Evolutionary conservation across 345 rosid genomes (phyloP), one percentile per base, ranked within the genome.

Genomic region (Kernera saxatilis): DNA sequence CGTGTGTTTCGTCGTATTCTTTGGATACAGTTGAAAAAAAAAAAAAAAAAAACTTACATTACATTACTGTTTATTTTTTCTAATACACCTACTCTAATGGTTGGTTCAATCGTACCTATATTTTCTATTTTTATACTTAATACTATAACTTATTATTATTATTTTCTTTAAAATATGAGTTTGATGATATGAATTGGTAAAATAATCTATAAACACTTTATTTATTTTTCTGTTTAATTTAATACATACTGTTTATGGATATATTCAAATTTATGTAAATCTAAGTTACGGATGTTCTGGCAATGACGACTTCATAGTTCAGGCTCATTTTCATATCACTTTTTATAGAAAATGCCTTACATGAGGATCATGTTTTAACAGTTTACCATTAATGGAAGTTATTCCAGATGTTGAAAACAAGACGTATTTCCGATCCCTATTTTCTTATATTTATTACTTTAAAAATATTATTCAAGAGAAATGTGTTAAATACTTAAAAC

Each of bases 1-100:
- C 8, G 15, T 17, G 6, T 40, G 43, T 50, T 61, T 61, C 33
- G 62, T 71, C 51, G 53, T 70, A 25, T 70, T 60, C 19, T 49
- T 13, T 70, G 49, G 19, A 58, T 35, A 23, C 44, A 32, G 37
- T 12, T 21, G 11, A 59, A 44, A 23, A 39, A 39, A n/a, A 0
- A n/a, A 13, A 39, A 39, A n/a, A 0, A n/a, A 13, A 11, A 33
- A 45, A 11, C 35, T 23, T 56, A 4, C 37, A n/a, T n/a, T 8
- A n/a, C 26, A 22, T 7, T 57, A 0, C 0, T 45, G 27, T 32
- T 23, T 41, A 0, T 43, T 54, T 21, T 62, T 44, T 26, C 26
- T 55, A 30, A 44, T 15, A 8, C 45, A 6, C n/a, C 56, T 22
- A 6, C 11, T 56, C 11, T n/a, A 10, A 14, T 55, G 18, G 73